phyloP scores from a whole-genome alignment of 2,329 filamentous ascomycete species.

The Fragosphaeria purpurea region DNA sequence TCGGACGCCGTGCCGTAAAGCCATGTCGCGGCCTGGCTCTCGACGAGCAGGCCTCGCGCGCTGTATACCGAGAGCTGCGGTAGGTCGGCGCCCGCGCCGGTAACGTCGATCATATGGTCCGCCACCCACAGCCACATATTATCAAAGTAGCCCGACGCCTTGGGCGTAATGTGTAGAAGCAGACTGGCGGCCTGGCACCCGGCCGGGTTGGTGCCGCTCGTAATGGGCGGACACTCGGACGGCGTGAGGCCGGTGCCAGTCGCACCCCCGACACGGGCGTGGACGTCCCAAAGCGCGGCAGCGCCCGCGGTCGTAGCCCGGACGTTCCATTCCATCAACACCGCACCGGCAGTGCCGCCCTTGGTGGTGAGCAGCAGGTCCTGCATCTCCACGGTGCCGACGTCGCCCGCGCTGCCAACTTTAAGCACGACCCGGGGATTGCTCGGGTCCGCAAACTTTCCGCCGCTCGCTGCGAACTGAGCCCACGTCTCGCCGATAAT shows the following conservation, averaged over 20 bases:
- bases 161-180: constrained; percentile 33
- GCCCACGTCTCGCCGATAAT: constrained; percentile 65
- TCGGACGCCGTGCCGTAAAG: constrained; percentile 38
- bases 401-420: constrained; percentile 49
- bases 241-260: constrained; percentile 56
- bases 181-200: constrained; percentile 25
- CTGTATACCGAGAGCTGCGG: neutral
- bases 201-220: constrained; percentile 33
- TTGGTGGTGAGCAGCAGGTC: constrained; percentile 48
- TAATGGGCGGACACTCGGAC: constrained; percentile 47
- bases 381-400: constrained; percentile 55
- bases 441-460: constrained; percentile 38
- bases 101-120: constrained; percentile 36
- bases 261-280: constrained; percentile 59
- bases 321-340: constrained; percentile 65
- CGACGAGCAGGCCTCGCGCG: constrained; percentile 24
- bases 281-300: constrained; percentile 60
- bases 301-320: constrained; percentile 41
- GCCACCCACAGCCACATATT: constrained; percentile 56
- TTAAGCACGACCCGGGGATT: constrained; percentile 56
- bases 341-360: constrained; percentile 51
- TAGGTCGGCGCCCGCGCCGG: constrained; percentile 1
- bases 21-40: constrained; percentile 20
- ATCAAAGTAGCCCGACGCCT: constrained; percentile 34
- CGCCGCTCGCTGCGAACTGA: constrained; percentile 49